These are phyloP conservation scores for Penicillium sp. DNA, from an alignment of 2,329 filamentous ascomycete genomes.

Conservation along the genomic window DNA sequence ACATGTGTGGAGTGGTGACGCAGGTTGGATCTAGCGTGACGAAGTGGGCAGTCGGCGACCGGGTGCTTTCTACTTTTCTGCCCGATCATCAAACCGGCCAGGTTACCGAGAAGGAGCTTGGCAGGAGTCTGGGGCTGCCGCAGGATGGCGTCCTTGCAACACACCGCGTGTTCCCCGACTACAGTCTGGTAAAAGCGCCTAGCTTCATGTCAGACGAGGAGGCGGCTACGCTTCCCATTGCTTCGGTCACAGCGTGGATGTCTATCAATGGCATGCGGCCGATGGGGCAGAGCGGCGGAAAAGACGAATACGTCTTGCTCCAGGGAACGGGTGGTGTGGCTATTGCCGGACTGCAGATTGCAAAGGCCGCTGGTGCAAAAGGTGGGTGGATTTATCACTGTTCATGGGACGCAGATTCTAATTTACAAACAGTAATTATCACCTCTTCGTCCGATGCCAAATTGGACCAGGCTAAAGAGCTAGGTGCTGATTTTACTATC, in stretches of 20 bases:
- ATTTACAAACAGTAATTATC: slow-evolving; percentile 44
- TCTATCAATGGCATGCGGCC: slow-evolving; percentile 45
- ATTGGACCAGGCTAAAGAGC: slow-evolving; percentile 48
- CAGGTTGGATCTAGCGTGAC: slow-evolving; percentile 48
- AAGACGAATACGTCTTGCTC: slow-evolving; percentile 51
- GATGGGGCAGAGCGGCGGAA: slow-evolving; percentile 46
- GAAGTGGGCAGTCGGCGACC: slow-evolving; percentile 57
- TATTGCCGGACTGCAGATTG: slow-evolving; percentile 47
- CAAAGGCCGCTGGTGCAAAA: slow-evolving; percentile 48
- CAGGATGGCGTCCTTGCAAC: slow-evolving; percentile 47
- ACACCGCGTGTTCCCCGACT: slow-evolving; percentile 44
- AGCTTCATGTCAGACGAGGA: slow-evolving; percentile 38
- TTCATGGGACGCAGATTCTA: neutral
- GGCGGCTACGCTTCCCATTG: slow-evolving; percentile 45
- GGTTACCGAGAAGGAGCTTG: slow-evolving; percentile 55
- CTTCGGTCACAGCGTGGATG: slow-evolving; percentile 53
- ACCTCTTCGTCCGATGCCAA: slow-evolving; percentile 54
- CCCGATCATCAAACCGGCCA: slow-evolving; percentile 58
- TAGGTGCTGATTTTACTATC: slow-evolving; percentile 50
- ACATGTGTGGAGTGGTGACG: slow-evolving; percentile 65
- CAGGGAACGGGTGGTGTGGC: slow-evolving; percentile 54
- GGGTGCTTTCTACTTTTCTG: slow-evolving; percentile 64
- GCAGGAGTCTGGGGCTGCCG: slow-evolving; percentile 60
- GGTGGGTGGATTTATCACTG: slow-evolving; percentile 19
- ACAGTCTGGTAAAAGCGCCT: slow-evolving; percentile 43